Percentiles rank a stretch among this genome's conserved stretches.
These are phyloP conservation scores for Ganoderma lucidum DNA, from an alignment of 1,284 basidiomycete genomes.

Conservation along the genomic window DNA sequence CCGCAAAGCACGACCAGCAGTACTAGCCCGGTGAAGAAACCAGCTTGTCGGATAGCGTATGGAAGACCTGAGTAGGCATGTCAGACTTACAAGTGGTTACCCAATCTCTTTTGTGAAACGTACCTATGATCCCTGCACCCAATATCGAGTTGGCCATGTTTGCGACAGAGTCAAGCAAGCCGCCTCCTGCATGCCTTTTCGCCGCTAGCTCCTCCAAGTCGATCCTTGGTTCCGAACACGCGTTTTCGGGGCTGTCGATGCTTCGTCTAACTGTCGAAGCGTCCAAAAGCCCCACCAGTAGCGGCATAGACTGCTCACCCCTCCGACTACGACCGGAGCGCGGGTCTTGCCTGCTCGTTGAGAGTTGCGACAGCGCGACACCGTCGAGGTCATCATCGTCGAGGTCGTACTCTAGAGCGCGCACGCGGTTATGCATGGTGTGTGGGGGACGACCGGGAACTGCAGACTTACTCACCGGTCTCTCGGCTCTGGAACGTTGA, in stretches of 20 bases:
- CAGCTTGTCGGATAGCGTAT: conserved; percentile 92
- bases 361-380: conserved; percentile 51
- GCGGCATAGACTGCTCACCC: conserved; percentile 68
- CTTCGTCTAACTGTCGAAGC: conserved; percentile 63
- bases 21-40: conserved; percentile 87
- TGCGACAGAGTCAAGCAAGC: conserved; percentile 84
- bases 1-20: conserved; percentile 84
- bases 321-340: conserved; percentile 45
- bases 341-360: conserved; percentile 41
- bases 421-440: conserved; percentile 15
- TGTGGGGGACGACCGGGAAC: neutral
- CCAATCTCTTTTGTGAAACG: conserved; percentile 28
- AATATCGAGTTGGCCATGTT: conserved; percentile 98
- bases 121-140: conserved; percentile 94
- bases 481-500: conserved; percentile 80
- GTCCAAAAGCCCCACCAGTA: conserved; percentile 80
- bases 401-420: conserved; percentile 71
- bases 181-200: conserved; percentile 77
- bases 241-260: conserved; percentile 49
- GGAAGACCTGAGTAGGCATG: conserved; percentile 70
- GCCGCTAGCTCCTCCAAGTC: conserved; percentile 74
- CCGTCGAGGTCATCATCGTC: conserved; percentile 81
- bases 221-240: conserved; percentile 45
- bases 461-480: conserved; percentile 64
- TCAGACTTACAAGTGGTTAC: neutral